phyloP scores from a whole-genome alignment of 441 rosid species.

The Populus hybrid region DNA sequence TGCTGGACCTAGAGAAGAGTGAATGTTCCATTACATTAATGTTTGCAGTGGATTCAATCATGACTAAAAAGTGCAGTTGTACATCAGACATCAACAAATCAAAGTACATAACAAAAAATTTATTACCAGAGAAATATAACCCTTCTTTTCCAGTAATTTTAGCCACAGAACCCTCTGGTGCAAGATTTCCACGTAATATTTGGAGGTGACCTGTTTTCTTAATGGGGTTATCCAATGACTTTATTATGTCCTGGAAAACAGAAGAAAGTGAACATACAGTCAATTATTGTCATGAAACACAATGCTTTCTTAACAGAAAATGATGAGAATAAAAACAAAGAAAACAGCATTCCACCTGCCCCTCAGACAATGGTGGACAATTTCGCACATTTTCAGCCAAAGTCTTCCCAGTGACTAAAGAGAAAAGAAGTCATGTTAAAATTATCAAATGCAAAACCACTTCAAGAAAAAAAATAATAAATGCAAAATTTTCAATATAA shows the following conservation, averaged over 20 bases:
- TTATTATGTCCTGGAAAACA: constrained; percentile 65
- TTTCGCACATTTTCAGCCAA: constrained; percentile 69
- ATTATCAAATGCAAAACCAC: constrained; percentile 3
- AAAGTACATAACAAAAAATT: constrained; percentile 3
- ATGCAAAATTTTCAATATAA: constrained; percentile 4
- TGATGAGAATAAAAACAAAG: not conserved
- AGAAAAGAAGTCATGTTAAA: constrained; percentile 10
- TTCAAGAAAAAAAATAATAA: constrained; percentile 5
- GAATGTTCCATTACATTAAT: not conserved
- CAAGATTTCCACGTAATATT: constrained; percentile 80
- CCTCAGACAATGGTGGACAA: constrained; percentile 68
- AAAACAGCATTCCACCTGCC: constrained; percentile 51
- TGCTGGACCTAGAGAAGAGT: constrained; percentile 72
- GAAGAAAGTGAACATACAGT: not conserved
- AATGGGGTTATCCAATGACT: constrained; percentile 73
- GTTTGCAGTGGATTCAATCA: constrained; percentile 2
- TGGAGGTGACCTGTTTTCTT: constrained; percentile 94
- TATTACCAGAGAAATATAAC: constrained; percentile 79
- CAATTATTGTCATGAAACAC: not conserved
- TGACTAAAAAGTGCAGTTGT: not conserved
- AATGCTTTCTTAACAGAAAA: not conserved
- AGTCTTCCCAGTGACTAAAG: constrained; percentile 85
- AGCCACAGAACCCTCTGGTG: constrained; percentile 97
- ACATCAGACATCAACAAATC: constrained; percentile 8
- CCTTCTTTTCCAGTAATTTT: constrained; percentile 99